phyloP scores from a whole-genome alignment of 257 asterid species.

The Fraxinus americana region DNA sequence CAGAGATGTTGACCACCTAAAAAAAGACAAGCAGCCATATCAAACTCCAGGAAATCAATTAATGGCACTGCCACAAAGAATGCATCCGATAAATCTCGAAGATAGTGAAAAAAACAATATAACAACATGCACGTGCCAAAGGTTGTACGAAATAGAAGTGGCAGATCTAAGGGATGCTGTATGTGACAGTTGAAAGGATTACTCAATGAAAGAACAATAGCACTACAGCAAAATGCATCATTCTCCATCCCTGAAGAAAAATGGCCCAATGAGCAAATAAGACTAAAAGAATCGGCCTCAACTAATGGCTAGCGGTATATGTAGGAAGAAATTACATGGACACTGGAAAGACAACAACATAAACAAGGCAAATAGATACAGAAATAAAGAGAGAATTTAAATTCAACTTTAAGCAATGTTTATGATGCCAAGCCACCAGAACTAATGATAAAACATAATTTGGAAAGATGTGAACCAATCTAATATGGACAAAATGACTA shows the following conservation, averaged over 20 bases:
- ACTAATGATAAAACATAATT: background rate
- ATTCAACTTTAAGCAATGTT: background rate
- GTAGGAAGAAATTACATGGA: background rate
- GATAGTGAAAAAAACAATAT: background rate
- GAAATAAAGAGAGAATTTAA: background rate
- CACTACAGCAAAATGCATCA: background rate
- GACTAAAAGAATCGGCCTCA: background rate
- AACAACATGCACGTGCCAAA: conserved; percentile 7
- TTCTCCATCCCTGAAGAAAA: conserved; percentile 3
- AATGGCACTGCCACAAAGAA: conserved; percentile 17
- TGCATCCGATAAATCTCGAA: background rate
- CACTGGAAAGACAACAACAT: background rate
- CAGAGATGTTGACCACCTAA: conserved; percentile 63
- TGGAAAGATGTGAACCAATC: background rate
- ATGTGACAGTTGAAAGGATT: background rate
- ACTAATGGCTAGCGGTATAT: background rate
- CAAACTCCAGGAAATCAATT: conserved; percentile 6
- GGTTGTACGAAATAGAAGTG: background rate
- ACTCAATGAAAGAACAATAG: conserved; percentile 6
- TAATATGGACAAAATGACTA: background rate
- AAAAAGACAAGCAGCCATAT: conserved; percentile 18
- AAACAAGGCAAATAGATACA: conserved; percentile 1
- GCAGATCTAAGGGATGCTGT: background rate
- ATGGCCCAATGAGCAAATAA: background rate
- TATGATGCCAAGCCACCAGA: conserved; percentile 1